Percentiles rank a stretch among this genome's conserved stretches.
Conservation (phyloP, 2,329 filamentous ascomycete species). For the Lomentospora prolificans region DNA sequence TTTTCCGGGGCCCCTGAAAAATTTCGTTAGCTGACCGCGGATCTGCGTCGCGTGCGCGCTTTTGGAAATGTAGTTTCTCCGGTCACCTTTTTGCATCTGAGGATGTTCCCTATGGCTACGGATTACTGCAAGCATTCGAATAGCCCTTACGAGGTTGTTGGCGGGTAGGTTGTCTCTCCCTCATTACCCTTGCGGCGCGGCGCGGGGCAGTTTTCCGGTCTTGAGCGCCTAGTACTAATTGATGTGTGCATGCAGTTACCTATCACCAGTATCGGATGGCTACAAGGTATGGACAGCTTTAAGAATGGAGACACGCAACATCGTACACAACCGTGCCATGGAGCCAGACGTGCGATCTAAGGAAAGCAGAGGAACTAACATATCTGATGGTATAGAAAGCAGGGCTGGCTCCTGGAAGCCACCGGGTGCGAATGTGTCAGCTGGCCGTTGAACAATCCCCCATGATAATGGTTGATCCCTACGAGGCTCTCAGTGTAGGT, state of each 20-base stretch:
- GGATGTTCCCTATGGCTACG: slow-evolving; percentile 81
- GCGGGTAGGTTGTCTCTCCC: slow-evolving; percentile 54
- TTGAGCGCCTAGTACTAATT: not conserved
- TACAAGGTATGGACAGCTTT: slow-evolving; percentile 16
- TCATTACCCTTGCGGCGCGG: not conserved
- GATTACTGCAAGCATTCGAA: slow-evolving; percentile 54
- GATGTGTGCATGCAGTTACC: slow-evolving; percentile 23
- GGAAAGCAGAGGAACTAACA: no score
- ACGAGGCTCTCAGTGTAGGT: slow-evolving; percentile 50
- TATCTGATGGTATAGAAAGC: no score
- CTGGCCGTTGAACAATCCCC: slow-evolving; percentile 66
- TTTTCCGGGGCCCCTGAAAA: not conserved
- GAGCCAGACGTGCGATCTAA: no score
- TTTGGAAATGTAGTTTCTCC: slow-evolving; percentile 43
- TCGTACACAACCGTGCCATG: not conserved
- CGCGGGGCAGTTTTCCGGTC: not conserved
- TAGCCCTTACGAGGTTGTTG: slow-evolving; percentile 68
- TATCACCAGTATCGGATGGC: slow-evolving; percentile 21
- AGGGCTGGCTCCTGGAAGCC: slow-evolving; percentile 23
- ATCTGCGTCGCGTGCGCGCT: not conserved
- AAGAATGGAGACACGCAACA: not conserved
- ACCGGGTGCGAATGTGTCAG: slow-evolving; percentile 62
- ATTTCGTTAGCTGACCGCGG: not conserved
- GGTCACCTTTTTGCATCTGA: slow-evolving; percentile 65
- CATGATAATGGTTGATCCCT: slow-evolving; percentile 80